A percentile compares a stretch with the other conserved stretches of the same genome.
These are phyloP conservation scores for Agaricales sp. DNA, from an alignment of 1,284 basidiomycete species.

Conservation along the genomic window DNA sequence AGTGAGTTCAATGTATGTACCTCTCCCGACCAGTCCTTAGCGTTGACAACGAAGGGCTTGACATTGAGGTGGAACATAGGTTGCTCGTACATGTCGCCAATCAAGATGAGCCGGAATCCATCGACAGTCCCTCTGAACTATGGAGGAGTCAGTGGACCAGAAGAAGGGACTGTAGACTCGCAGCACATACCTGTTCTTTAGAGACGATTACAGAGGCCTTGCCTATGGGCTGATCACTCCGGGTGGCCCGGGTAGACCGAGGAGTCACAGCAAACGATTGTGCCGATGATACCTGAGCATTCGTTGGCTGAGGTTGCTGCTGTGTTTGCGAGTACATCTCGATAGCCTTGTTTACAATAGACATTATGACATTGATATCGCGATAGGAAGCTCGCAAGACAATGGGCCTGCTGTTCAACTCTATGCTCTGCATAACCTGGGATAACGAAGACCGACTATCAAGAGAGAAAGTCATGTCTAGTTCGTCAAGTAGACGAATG, in stretches of 20 bases:
- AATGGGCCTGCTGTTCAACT: constrained; percentile 75
- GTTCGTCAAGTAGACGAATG: constrained; percentile 88
- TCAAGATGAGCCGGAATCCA: constrained; percentile 88
- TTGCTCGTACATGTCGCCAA: constrained; percentile 93
- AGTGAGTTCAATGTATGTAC: constrained; percentile 30
- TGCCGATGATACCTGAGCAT: neutral
- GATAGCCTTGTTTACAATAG: constrained; percentile 85
- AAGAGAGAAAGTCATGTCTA: constrained; percentile 82
- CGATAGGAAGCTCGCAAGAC: constrained; percentile 89
- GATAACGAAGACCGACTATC: constrained; percentile 71
- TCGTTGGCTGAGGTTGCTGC: neutral
- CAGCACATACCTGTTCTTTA: constrained; percentile 70
- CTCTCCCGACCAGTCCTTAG: constrained; percentile 92
- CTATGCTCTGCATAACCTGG: constrained; percentile 78
- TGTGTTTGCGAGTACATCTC: constrained; percentile 41
- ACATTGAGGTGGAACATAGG: constrained; percentile 88
- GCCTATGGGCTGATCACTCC: constrained; percentile 26
- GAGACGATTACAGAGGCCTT: constrained; percentile 61
- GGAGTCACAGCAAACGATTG: neutral
- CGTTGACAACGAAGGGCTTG: constrained; percentile 76
- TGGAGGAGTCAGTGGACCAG: constrained; percentile 4
- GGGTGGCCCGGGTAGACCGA: neutral
- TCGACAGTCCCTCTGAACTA: constrained; percentile 80
- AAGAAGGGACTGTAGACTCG: neutral
- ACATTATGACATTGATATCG: constrained; percentile 85